Evolutionary conservation across 2,329 filamentous ascomycete species (phyloP).

Genomic region (Verticillium klebahnii): DNA sequence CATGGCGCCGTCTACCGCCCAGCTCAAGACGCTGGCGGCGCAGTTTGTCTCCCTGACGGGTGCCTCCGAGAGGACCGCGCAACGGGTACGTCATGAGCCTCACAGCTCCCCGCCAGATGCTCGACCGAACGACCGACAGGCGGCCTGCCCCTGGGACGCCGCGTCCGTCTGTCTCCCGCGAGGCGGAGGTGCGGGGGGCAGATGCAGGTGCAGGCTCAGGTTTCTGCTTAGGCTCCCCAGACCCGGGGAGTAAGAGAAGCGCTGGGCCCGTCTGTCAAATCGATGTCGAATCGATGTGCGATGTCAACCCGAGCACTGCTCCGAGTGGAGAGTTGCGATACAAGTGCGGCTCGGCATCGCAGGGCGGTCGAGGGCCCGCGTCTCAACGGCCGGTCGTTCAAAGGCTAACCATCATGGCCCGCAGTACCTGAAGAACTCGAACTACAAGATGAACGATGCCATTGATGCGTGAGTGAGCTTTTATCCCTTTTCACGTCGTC

Average conservation of each 20-base stretch:
- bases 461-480: constrained; percentile 49
- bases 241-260: too few relatives aligned
- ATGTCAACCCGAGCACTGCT: too few relatives aligned
- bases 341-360: too few relatives aligned
- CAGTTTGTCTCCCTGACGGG: constrained; percentile 41
- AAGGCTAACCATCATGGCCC: neutral
- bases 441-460: constrained; percentile 49
- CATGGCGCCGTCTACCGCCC: constrained; percentile 32
- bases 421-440: constrained; percentile 43
- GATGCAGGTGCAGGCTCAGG: too few relatives aligned
- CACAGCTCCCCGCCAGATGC: too few relatives aligned
- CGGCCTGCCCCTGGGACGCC: neutral
- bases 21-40: constrained; percentile 34
- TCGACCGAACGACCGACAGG: too few relatives aligned
- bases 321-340: too few relatives aligned
- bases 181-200: too few relatives aligned
- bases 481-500: constrained; percentile 2
- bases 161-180: too few relatives aligned
- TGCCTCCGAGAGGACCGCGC: constrained; percentile 36
- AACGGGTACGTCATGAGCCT: constrained; percentile 32
- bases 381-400: neutral
- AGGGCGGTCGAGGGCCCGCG: neutral
- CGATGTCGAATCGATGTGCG: too few relatives aligned
- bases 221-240: too few relatives aligned
- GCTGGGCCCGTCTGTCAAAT: too few relatives aligned